Evolutionary conservation across 768 basidiomycete genomes (phyloP).

Genomic region (Naganishia randhawae): DNA sequence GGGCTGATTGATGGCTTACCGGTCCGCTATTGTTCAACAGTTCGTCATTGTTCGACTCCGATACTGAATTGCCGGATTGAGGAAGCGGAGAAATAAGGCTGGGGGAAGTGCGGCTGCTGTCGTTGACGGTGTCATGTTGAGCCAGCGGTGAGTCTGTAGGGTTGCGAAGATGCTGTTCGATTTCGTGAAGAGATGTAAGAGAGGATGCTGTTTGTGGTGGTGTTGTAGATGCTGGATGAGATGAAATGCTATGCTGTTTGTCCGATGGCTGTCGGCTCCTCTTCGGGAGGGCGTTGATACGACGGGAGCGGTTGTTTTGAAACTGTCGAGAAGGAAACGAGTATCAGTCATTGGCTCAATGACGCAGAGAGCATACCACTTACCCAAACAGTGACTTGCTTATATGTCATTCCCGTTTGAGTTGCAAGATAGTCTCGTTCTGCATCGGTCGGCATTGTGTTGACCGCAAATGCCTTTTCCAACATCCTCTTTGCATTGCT

Average conservation of each 20-base stretch:
- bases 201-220: constrained; percentile 6
- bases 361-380: background rate
- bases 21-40: background rate
- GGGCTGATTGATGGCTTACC: background rate
- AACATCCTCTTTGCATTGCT: background rate
- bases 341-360: background rate
- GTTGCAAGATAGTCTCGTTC: constrained; percentile 15
- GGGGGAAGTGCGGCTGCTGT: background rate
- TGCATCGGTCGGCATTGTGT: constrained; percentile 15
- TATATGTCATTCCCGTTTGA: constrained; percentile 8
- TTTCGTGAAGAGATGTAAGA: background rate
- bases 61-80: background rate
- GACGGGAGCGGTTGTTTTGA: constrained; percentile 27
- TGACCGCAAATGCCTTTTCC: constrained; percentile 3
- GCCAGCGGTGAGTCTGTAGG: constrained; percentile 22
- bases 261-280: background rate
- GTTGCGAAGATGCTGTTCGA: constrained; percentile 16
- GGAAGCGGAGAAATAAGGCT: background rate
- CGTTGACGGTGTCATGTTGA: background rate
- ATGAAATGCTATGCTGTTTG: background rate
- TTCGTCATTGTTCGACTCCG: background rate
- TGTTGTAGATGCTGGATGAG: background rate
- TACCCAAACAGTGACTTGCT: constrained; percentile 28
- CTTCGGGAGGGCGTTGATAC: constrained; percentile 1
- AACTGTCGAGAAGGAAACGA: background rate